These are phyloP conservation scores for Aspergillus fructus DNA, from an alignment of 2,329 filamentous ascomycete genomes.

Conservation along the genomic window DNA sequence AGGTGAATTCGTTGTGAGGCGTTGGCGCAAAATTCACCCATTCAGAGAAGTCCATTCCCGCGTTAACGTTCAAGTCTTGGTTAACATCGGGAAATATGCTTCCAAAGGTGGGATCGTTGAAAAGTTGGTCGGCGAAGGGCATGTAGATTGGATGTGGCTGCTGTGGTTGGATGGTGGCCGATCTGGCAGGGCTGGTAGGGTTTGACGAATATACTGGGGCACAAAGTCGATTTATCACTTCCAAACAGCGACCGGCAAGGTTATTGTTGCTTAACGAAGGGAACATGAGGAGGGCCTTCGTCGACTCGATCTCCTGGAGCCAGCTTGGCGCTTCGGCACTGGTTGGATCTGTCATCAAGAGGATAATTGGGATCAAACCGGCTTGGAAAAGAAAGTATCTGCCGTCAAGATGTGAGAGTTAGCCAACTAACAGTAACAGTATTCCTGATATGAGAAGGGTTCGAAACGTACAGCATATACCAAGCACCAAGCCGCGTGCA, in stretches of 20 bases:
- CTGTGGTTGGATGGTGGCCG: slow-evolving; percentile 13
- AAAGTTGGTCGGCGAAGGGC: slow-evolving; percentile 39
- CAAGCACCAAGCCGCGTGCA: slow-evolving; percentile 44
- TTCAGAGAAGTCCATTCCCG: slow-evolving; percentile 40
- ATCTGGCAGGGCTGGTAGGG: slow-evolving; percentile 14
- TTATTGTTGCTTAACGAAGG: slow-evolving; percentile 40
- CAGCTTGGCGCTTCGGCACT: slow-evolving; percentile 36
- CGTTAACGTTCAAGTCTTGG: slow-evolving; percentile 28
- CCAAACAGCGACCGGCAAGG: slow-evolving; percentile 40
- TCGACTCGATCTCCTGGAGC: slow-evolving; percentile 42
- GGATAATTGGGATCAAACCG: slow-evolving; percentile 44
- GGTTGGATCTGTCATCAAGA: slow-evolving; percentile 43
- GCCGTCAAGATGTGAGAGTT: neutral
- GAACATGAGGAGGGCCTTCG: slow-evolving; percentile 39
- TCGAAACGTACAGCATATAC: slow-evolving; percentile 43
- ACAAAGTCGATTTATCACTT: slow-evolving; percentile 40
- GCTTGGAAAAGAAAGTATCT: slow-evolving; percentile 49
- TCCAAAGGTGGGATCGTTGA: slow-evolving; percentile 35
- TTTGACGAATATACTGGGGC: slow-evolving; percentile 29
- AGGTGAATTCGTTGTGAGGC: slow-evolving; percentile 21
- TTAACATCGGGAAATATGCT: slow-evolving; percentile 36
- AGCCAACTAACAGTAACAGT: neutral
- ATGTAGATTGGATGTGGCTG: slow-evolving; percentile 27
- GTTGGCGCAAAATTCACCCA: slow-evolving; percentile 39
- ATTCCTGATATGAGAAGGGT: neutral